Conservation (phyloP, 2,329 filamentous ascomycete species). For the Venturia aucupariae region DNA sequence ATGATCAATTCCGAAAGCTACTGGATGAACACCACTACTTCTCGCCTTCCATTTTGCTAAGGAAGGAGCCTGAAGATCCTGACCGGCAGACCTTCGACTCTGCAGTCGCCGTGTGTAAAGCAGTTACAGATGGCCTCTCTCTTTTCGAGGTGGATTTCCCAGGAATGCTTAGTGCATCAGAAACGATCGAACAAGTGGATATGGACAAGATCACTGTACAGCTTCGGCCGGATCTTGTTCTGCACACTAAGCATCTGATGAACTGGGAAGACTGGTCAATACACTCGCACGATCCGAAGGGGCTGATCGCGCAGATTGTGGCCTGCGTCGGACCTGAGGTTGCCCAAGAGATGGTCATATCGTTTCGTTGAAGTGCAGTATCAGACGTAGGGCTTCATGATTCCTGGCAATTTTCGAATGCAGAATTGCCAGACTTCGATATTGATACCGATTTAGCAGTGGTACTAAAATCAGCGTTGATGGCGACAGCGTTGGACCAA, state of each 20-base stretch:
- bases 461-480: background rate
- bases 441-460: background rate
- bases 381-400: background rate
- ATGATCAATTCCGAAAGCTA: slow-evolving; percentile 15
- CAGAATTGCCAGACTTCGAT: background rate
- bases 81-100: slow-evolving; percentile 19
- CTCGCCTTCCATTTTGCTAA: slow-evolving; percentile 7
- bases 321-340: slow-evolving; percentile 56
- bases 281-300: slow-evolving; percentile 17
- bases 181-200: slow-evolving; percentile 44
- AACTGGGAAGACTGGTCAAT: slow-evolving; percentile 43
- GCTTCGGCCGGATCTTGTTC: background rate
- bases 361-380: background rate
- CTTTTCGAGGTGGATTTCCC: slow-evolving; percentile 58
- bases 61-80: slow-evolving; percentile 10
- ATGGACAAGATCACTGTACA: slow-evolving; percentile 46
- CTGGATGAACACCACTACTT: slow-evolving; percentile 22
- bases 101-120: background rate
- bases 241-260: slow-evolving; percentile 37
- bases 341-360: slow-evolving; percentile 42
- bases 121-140: slow-evolving; percentile 26
- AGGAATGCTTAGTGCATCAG: slow-evolving; percentile 48
- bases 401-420: background rate
- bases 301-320: slow-evolving; percentile 56
- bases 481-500: background rate